phyloP scores from a whole-genome alignment of 2,329 filamentous ascomycete genomes.

The Xylaria sp. region DNA sequence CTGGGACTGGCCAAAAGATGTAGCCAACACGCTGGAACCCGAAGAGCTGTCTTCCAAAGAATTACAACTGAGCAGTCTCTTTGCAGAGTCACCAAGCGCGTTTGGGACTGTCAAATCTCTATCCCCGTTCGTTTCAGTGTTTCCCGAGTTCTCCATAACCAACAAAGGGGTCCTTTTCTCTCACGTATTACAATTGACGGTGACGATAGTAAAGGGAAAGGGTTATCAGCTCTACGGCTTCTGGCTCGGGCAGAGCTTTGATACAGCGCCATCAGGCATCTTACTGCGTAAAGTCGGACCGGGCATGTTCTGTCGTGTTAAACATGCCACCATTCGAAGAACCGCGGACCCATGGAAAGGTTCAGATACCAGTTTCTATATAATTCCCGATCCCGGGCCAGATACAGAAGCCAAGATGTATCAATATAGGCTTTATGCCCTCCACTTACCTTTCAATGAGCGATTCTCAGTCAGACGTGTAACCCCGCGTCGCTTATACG shows the following conservation, averaged over 20 bases:
- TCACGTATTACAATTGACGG: neutral
- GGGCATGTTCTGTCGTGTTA: slow-evolving; percentile 1
- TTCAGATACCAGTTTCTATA: neutral
- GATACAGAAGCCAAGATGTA: neutral
- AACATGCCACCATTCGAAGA: neutral
- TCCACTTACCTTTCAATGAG: neutral
- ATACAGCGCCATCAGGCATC: neutral
- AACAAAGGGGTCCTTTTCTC: slow-evolving; percentile 13
- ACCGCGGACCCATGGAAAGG: too few relatives aligned
- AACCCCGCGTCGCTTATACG: neutral
- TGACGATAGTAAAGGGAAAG: neutral
- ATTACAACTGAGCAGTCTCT: neutral
- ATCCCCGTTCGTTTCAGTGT: neutral
- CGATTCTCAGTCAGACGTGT: neutral
- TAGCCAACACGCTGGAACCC: neutral
- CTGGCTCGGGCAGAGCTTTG: neutral
- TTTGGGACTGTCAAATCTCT: neutral
- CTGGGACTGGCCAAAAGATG: slow-evolving; percentile 20
- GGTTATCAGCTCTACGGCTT: neutral
- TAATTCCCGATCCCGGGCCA: neutral
- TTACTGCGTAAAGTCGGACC: slow-evolving; percentile 7
- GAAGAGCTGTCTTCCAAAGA: neutral
- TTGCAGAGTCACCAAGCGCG: slow-evolving; percentile 4
- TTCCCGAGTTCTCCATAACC: slow-evolving; percentile 4
- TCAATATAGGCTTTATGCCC: neutral